These are phyloP conservation scores for Daphne laureola DNA, from an alignment of 441 rosid genomes.

Conservation along the genomic window DNA sequence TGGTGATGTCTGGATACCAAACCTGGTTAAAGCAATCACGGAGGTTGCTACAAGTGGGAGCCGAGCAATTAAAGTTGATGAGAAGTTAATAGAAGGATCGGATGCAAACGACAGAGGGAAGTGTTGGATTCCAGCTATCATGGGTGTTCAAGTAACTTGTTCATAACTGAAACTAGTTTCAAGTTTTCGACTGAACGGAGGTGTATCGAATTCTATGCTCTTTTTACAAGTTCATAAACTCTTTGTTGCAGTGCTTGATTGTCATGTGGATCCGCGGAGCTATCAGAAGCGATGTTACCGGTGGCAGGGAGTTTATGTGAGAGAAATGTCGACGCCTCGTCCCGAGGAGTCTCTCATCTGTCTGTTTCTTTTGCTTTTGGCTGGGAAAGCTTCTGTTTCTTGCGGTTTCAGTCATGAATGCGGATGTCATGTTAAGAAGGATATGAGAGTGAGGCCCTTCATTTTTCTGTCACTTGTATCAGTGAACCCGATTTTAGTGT, in stretches of 20 bases:
- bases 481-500: too few species aligned
- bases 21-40: slow-evolving; percentile 57
- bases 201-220: not conserved
- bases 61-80: slow-evolving; percentile 53
- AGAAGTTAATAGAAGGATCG: slow-evolving; percentile 83
- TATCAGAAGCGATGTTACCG: slow-evolving; percentile 50
- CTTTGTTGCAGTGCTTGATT: slow-evolving; percentile 48
- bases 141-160: slow-evolving; percentile 50
- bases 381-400: too few species aligned
- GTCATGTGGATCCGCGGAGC: slow-evolving; percentile 59
- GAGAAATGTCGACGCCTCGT: slow-evolving; percentile 1
- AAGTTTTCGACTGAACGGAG: not conserved
- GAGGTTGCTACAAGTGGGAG: slow-evolving; percentile 57
- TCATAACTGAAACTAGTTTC: not conserved
- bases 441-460: too few species aligned
- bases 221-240: not conserved
- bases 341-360: too few species aligned
- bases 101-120: slow-evolving; percentile 61
- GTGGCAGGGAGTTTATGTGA: slow-evolving; percentile 43
- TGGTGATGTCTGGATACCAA: slow-evolving; percentile 78
- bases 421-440: too few species aligned
- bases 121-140: slow-evolving; percentile 46
- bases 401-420: too few species aligned
- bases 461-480: too few species aligned
- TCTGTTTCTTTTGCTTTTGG: too few species aligned